phyloP scores from a whole-genome alignment of 164 flowering plant genomes.

The Aristolochia fimbriata region DNA sequence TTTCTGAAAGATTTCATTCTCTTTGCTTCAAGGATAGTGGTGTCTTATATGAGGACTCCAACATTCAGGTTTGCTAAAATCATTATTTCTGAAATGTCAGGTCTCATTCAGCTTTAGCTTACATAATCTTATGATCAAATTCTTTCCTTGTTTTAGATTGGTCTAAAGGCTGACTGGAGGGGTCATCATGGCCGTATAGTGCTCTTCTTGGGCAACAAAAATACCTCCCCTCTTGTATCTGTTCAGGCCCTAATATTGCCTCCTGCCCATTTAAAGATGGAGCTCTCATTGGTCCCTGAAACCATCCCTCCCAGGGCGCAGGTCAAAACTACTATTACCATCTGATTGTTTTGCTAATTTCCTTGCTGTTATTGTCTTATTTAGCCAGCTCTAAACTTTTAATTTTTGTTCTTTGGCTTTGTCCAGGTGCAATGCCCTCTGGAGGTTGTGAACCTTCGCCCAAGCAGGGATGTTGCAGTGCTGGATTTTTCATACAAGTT shows the following conservation, averaged over 20 bases:
- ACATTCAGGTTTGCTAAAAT: constrained; percentile 59
- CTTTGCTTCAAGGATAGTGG: constrained; percentile 95
- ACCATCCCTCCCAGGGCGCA: constrained; percentile 98
- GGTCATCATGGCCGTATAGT: constrained; percentile 86
- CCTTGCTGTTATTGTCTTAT: not conserved
- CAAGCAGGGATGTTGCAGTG: constrained; percentile 97
- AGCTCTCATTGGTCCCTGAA: constrained; percentile 86
- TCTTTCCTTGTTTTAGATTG: constrained; percentile 45
- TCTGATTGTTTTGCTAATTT: not conserved
- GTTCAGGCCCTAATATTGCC: constrained; percentile 82
- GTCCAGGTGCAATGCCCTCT: constrained; percentile 89
- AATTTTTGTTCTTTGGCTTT: constrained; percentile 5
- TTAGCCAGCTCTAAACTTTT: not conserved
- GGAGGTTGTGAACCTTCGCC: constrained; percentile 73
- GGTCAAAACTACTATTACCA: constrained; percentile 30
- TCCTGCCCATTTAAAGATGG: constrained; percentile 80
- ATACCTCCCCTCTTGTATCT: constrained; percentile 72
- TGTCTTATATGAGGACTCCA: constrained; percentile 86
- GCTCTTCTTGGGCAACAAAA: constrained; percentile 96
- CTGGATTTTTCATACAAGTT: constrained; percentile 90
- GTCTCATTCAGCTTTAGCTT: not conserved
- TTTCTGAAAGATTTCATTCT: constrained; percentile 80
- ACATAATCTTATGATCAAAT: not conserved
- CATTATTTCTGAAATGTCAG: not conserved
- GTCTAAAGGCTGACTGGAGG: constrained; percentile 95